phyloP scores from a whole-genome alignment of 176 grass and related monocot species.

The Chrysopogon serrulatus region DNA sequence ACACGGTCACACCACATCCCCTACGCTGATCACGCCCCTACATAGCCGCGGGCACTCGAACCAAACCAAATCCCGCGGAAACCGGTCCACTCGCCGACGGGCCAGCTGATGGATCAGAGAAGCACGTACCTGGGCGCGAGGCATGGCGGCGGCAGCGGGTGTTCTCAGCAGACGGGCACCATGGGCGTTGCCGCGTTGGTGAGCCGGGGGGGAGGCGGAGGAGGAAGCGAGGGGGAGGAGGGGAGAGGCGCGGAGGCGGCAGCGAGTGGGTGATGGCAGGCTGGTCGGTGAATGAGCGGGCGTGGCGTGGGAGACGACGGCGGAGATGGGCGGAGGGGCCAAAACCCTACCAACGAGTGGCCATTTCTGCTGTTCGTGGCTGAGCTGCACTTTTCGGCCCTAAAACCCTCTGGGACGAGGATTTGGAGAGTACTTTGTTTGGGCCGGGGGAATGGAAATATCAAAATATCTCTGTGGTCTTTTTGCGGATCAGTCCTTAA shows the following conservation, averaged over 20 bases:
- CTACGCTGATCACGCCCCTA: background rate
- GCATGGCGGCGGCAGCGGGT: background rate
- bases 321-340: background rate
- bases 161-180: background rate
- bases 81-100: background rate
- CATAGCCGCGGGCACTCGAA: background rate
- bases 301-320: background rate
- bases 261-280: background rate
- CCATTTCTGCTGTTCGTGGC: background rate
- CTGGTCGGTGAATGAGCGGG: background rate
- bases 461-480: no score
- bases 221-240: background rate
- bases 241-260: background rate
- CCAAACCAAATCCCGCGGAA: background rate
- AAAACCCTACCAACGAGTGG: constrained; percentile 14
- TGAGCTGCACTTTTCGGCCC: background rate
- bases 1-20: background rate
- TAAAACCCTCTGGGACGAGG: background rate
- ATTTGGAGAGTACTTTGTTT: background rate
- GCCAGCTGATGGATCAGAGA: background rate
- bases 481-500: no score
- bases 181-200: background rate
- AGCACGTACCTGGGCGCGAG: background rate
- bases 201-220: no score
- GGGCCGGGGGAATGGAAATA: no score